phyloP scores from a whole-genome alignment of 768 basidiomycete species.

The Tylopilus felleus region DNA sequence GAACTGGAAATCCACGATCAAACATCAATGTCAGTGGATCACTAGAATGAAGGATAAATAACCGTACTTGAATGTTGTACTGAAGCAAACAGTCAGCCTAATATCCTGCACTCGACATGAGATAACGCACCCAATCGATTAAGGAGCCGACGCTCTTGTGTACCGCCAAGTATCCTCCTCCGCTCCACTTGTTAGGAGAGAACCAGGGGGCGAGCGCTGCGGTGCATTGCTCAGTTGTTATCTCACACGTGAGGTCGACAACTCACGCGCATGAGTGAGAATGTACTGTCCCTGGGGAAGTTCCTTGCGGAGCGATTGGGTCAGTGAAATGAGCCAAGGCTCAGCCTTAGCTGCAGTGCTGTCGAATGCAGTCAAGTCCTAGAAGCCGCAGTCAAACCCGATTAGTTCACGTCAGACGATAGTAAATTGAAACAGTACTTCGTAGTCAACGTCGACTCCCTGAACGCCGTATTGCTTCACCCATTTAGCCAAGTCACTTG shows the following conservation, averaged over 20 bases:
- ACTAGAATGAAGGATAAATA: no score
- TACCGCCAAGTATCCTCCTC: constrained; percentile 40
- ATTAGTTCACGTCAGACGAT: not conserved
- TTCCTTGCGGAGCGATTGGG: constrained; percentile 26
- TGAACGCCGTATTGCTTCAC: constrained; percentile 45
- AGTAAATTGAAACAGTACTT: constrained; percentile 20
- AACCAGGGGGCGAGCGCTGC: constrained; percentile 46
- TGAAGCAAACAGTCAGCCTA: not conserved
- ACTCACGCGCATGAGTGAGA: constrained; percentile 34
- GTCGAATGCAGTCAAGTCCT: constrained; percentile 33
- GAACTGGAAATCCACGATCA: constrained; percentile 3
- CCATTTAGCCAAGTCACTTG: constrained; percentile 41
- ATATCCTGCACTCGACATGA: not conserved
- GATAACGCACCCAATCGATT: constrained; percentile 40
- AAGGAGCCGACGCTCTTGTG: constrained; percentile 36
- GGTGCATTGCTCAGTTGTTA: not conserved
- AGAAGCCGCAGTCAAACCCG: not conserved
- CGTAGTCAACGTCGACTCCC: constrained; percentile 54
- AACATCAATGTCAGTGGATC: not conserved
- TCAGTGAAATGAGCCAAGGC: constrained; percentile 31
- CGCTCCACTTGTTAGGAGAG: constrained; percentile 31
- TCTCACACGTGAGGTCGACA: not conserved
- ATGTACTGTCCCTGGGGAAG: constrained; percentile 32
- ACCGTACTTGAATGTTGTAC: not conserved
- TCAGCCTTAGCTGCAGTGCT: constrained; percentile 32